These are phyloP conservation scores for Kwoniella dendrophila DNA, from an alignment of 768 basidiomycete genomes.

Conservation along the genomic window DNA sequence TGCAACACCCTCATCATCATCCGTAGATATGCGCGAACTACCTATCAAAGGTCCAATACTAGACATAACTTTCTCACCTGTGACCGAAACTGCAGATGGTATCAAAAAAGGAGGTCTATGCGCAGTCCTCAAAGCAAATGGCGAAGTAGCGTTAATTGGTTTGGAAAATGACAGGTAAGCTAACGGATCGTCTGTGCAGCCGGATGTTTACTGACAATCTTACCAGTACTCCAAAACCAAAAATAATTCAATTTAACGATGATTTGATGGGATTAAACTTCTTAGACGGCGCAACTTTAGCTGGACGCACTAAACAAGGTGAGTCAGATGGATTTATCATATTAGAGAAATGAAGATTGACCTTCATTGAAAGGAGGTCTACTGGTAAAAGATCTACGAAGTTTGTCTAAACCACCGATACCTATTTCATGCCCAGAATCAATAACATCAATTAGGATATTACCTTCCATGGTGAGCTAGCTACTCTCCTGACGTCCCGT, in stretches of 20 bases:
- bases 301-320: slow-evolving; percentile 15
- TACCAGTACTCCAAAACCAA: slow-evolving; percentile 17
- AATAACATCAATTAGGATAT: slow-evolving; percentile 7
- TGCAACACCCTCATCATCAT: neutral
- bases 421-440: slow-evolving; percentile 9
- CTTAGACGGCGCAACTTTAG: slow-evolving; percentile 27
- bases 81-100: slow-evolving; percentile 5
- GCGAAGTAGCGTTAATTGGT: slow-evolving; percentile 25
- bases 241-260: slow-evolving; percentile 14
- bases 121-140: slow-evolving; percentile 12
- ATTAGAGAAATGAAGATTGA: neutral
- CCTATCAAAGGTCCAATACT: neutral
- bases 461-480: slow-evolving; percentile 14
- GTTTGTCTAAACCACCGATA: slow-evolving; percentile 3
- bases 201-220: neutral
- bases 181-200: neutral
- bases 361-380: slow-evolving; percentile 6
- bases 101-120: slow-evolving; percentile 24
- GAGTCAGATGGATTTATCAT: neutral
- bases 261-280: slow-evolving; percentile 18
- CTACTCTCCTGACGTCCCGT: neutral
- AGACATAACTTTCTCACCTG: slow-evolving; percentile 25
- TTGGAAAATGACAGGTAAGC: slow-evolving; percentile 17
- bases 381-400: slow-evolving; percentile 26
- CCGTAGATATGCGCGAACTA: slow-evolving; percentile 4